These are phyloP conservation scores for Cladosporium austrohemisphaericum DNA, from an alignment of 2,329 filamentous ascomycete species.

Conservation along the genomic window DNA sequence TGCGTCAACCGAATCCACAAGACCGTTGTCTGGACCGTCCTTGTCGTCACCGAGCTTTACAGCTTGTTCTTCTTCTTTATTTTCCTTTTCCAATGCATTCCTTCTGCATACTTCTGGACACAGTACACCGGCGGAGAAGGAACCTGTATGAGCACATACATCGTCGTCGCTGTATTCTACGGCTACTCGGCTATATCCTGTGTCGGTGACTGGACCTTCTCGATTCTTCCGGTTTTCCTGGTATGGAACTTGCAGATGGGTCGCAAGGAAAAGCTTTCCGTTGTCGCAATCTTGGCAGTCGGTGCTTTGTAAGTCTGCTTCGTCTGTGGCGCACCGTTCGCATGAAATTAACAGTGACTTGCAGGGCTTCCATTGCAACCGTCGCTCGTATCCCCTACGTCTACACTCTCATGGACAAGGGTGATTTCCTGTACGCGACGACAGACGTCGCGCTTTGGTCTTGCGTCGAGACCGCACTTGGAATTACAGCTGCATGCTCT, in stretches of 20 bases:
- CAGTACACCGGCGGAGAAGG: slow-evolving; percentile 17
- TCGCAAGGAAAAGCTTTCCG: slow-evolving; percentile 28
- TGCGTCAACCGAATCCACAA: slow-evolving; percentile 15
- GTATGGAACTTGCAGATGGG: slow-evolving; percentile 31
- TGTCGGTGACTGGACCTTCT: slow-evolving; percentile 21
- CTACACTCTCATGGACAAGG: slow-evolving; percentile 15
- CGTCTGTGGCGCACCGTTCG: neutral
- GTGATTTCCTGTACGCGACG: slow-evolving; percentile 18
- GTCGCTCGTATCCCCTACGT: slow-evolving; percentile 20
- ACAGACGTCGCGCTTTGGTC: slow-evolving; percentile 21
- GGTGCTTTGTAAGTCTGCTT: slow-evolving; percentile 24
- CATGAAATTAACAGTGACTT: neutral
- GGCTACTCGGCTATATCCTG: slow-evolving; percentile 20
- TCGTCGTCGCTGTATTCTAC: slow-evolving; percentile 15
- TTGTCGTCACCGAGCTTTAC: slow-evolving; percentile 19
- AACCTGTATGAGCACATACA: slow-evolving; percentile 14
- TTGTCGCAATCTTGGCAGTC: slow-evolving; percentile 31
- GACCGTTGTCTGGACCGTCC: slow-evolving; percentile 15
- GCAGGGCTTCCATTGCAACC: slow-evolving; percentile 20
- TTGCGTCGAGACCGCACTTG: slow-evolving; percentile 18
- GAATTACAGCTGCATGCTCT: slow-evolving; percentile 18
- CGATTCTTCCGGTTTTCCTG: slow-evolving; percentile 29
- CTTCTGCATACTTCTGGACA: slow-evolving; percentile 21
- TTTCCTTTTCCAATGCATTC: slow-evolving; percentile 21
- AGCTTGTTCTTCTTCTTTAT: slow-evolving; percentile 21